phyloP scores from a whole-genome alignment of 2,329 filamentous ascomycete species.

The Emericellopsis cladophorae region DNA sequence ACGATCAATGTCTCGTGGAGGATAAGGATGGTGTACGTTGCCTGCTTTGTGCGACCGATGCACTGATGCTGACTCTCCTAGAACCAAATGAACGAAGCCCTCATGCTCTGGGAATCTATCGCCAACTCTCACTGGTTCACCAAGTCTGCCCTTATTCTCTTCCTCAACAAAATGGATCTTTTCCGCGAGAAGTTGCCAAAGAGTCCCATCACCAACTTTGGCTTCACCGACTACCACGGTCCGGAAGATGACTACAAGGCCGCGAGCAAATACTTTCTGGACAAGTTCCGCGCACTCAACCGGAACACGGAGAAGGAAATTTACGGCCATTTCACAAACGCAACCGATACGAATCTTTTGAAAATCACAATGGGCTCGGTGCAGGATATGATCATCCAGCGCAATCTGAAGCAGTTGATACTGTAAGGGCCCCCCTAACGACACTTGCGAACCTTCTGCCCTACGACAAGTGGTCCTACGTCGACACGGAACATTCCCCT shows the following conservation, averaged over 20 bases:
- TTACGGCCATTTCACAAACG: conserved; percentile 50
- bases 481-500: not conserved
- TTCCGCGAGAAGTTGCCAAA: conserved; percentile 65
- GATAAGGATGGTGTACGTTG: conserved; percentile 73
- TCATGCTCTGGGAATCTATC: conserved; percentile 80
- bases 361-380: conserved; percentile 81
- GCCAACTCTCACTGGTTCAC: conserved; percentile 81
- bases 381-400: conserved; percentile 80
- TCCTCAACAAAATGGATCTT: conserved; percentile 80
- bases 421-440: conserved; percentile 3
- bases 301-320: conserved; percentile 52
- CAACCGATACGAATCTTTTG: conserved; percentile 58
- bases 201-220: conserved; percentile 60
- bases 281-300: conserved; percentile 69
- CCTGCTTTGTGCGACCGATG: no score
- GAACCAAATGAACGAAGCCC: conserved; percentile 86
- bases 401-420: conserved; percentile 69
- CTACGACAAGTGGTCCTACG: not conserved
- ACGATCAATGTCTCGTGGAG: conserved; percentile 91
- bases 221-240: conserved; percentile 69
- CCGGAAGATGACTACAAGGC: conserved; percentile 59
- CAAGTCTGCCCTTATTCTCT: conserved; percentile 69
- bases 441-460: not conserved
- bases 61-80: conserved; percentile 15
- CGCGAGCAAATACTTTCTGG: conserved; percentile 69